Conservation (phyloP, 1,284 basidiomycete genomes). For the Cutaneotrichosporon arboriforme region DNA sequence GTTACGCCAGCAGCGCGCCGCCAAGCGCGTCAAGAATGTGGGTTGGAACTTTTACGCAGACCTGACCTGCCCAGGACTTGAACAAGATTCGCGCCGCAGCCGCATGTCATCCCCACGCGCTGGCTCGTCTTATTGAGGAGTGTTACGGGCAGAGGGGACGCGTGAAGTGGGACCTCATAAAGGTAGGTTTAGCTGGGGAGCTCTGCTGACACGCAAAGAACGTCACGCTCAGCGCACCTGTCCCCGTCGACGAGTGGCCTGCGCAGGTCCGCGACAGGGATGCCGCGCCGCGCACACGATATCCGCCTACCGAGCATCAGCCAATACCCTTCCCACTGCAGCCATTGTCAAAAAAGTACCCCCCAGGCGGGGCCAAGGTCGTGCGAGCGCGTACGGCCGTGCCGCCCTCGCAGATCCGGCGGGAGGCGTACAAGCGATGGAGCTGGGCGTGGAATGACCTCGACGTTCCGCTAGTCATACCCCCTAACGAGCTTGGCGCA, state of each 20-base stretch:
- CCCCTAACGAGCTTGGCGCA: neutral
- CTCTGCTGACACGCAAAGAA: constrained; percentile 11
- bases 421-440: neutral
- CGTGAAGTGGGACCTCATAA: constrained; percentile 17
- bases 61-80: too few relatives aligned
- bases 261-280: neutral
- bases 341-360: neutral
- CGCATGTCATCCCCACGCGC: constrained; percentile 37
- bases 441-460: constrained; percentile 2
- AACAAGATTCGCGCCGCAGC: constrained; percentile 31
- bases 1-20: neutral
- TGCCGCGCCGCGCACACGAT: neutral
- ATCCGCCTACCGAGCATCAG: constrained; percentile 8
- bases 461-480: constrained; percentile 23
- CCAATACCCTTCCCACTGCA: constrained; percentile 7
- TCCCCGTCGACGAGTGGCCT: neutral
- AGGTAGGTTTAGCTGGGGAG: constrained; percentile 12
- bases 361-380: neutral
- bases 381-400: neutral
- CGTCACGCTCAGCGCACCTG: constrained; percentile 6
- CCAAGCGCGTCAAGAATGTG: neutral
- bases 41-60: too few relatives aligned
- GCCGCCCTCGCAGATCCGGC: neutral
- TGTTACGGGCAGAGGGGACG: constrained; percentile 1
- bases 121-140: constrained; percentile 20